A percentile compares a stretch with the other conserved stretches of the same genome.
Conservation (phyloP, 2,329 filamentous ascomycete genomes). For the Cladosporium cucumerinum region DNA sequence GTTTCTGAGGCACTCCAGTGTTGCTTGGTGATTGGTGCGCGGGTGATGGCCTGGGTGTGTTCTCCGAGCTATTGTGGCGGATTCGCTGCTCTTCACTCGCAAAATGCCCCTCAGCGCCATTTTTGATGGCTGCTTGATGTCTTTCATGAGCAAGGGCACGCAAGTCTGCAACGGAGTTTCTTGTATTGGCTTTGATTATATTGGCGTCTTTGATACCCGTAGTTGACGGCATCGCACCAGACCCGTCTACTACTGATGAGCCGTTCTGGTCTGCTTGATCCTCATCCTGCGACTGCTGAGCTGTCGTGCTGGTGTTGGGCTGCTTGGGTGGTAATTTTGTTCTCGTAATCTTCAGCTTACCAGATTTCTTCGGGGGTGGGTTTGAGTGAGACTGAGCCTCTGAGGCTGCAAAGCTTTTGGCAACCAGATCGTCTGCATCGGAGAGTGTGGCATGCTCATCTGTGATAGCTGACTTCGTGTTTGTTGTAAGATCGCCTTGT, state of each 20-base stretch:
- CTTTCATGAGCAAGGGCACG: neutral
- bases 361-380: neutral
- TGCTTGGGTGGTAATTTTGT: neutral
- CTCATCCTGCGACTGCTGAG: neutral
- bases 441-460: neutral
- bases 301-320: neutral
- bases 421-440: conserved; percentile 21
- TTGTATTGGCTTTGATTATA: neutral
- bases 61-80: neutral
- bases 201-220: neutral
- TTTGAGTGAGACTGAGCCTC: neutral
- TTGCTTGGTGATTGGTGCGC: neutral
- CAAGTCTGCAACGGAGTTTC: conserved; percentile 8
- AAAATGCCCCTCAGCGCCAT: neutral
- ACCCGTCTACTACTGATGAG: neutral
- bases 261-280: neutral
- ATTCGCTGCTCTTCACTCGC: neutral
- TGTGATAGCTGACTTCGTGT: neutral
- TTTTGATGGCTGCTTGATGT: neutral
- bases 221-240: neutral
- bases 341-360: conserved; percentile 3
- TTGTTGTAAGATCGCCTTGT: neutral
- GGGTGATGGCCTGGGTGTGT: neutral
- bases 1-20: neutral
- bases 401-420: conserved; percentile 18